A percentile compares a stretch with the other conserved stretches of the same genome.
Conservation (phyloP, 768 basidiomycete species). For the Lactarius sanguifluus region DNA sequence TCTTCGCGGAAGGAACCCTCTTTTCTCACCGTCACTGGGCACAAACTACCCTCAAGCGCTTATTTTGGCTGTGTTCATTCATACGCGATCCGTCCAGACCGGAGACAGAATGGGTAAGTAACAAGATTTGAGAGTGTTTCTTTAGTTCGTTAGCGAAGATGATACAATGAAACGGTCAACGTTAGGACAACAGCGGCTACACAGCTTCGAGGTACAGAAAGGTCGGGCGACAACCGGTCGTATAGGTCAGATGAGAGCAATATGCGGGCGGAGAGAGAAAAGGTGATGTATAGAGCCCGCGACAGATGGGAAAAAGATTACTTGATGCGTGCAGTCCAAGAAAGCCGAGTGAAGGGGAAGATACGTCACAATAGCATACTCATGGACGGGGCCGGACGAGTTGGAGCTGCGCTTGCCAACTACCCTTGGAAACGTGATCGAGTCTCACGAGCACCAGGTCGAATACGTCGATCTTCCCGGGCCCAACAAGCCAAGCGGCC, state of each 20-base stretch:
- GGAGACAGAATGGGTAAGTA: background rate
- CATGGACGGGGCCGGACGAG: slow-evolving; percentile 35
- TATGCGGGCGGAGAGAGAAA: background rate
- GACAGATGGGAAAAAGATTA: background rate
- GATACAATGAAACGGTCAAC: slow-evolving; percentile 9
- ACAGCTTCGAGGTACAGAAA: slow-evolving; percentile 10
- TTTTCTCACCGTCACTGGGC: slow-evolving; percentile 16
- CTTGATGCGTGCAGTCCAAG: background rate
- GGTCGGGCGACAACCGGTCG: background rate
- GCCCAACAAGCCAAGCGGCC: slow-evolving; percentile 60
- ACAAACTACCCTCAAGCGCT: slow-evolving; percentile 14
- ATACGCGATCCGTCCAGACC: background rate
- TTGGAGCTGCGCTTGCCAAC: slow-evolving; percentile 79
- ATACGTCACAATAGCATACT: background rate
- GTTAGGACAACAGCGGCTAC: slow-evolving; percentile 8
- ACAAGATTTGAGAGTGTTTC: background rate
- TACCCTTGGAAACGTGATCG: slow-evolving; percentile 80
- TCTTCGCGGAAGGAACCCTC: slow-evolving; percentile 13
- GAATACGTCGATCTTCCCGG: slow-evolving; percentile 54
- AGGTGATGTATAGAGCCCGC: background rate
- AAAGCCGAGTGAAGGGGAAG: background rate
- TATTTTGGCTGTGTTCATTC: slow-evolving; percentile 8
- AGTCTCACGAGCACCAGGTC: slow-evolving; percentile 74
- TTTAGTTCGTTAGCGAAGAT: background rate
- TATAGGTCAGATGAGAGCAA: background rate